phyloP scores from a whole-genome alignment of 164 flowering plant species.

The Magnolia kwangsiensis region DNA sequence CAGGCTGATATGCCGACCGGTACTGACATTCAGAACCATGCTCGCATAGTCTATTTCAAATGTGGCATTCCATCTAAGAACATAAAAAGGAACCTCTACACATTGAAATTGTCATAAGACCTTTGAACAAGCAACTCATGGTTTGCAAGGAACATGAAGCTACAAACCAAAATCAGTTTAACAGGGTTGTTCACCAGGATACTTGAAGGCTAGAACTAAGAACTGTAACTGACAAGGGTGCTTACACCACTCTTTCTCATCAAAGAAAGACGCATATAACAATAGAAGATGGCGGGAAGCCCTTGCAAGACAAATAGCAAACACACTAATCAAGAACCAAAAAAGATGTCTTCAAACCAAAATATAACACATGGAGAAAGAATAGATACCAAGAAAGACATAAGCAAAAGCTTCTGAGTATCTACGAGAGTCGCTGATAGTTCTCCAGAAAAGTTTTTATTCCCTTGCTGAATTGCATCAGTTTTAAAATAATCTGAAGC shows the following conservation, averaged over 20 bases:
- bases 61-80: background rate
- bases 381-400: conserved; percentile 57
- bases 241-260: background rate
- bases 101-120: too few relatives aligned
- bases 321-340: background rate
- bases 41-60: too few relatives aligned
- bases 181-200: background rate
- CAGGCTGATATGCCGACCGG: too few relatives aligned
- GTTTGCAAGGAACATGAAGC: background rate
- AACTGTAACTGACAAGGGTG: background rate
- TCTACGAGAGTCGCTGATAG: conserved; percentile 92
- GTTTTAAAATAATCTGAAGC: conserved; percentile 47
- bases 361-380: background rate
- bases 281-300: background rate
- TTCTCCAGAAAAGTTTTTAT: conserved; percentile 86
- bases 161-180: background rate
- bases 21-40: too few relatives aligned
- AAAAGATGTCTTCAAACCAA: background rate
- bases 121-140: background rate
- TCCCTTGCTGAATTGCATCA: conserved; percentile 75
- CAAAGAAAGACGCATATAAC: background rate
- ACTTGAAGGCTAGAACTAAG: background rate
- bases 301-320: too few relatives aligned
- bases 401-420: conserved; percentile 74
- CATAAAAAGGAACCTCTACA: background rate